Evolutionary conservation across 2,329 filamentous ascomycete species (phyloP).

Genomic region (Chrysoporthe austroafricana): DNA sequence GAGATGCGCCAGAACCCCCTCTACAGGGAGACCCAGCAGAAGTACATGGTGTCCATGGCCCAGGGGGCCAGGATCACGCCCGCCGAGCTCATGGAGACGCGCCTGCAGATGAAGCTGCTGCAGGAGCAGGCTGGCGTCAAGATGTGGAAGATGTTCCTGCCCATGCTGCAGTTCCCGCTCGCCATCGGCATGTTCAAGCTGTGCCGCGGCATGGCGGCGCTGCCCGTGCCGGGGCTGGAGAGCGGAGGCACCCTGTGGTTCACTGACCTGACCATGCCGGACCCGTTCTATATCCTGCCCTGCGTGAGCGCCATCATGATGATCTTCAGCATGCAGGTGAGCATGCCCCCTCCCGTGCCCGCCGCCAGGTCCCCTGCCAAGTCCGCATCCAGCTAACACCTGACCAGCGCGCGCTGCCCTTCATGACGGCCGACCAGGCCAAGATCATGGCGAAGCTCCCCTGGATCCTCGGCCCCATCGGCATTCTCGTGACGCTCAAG

Average conservation of each 20-base stretch:
- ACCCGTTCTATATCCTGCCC: constrained; percentile 81
- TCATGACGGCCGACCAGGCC: constrained; percentile 39
- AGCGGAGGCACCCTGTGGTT: constrained; percentile 78
- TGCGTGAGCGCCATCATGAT: constrained; percentile 59
- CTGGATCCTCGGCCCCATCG: constrained; percentile 40
- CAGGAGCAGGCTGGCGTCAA: constrained; percentile 60
- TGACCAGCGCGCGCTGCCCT: constrained; percentile 38
- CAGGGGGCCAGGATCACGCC: constrained; percentile 48
- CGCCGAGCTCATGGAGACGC: constrained; percentile 48
- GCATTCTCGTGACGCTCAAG: constrained; percentile 49
- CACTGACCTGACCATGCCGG: constrained; percentile 71
- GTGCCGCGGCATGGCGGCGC: constrained; percentile 69
- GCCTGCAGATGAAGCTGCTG: constrained; percentile 53
- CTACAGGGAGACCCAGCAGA: constrained; percentile 54
- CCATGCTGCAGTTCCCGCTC: constrained; percentile 65
- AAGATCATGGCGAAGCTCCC: constrained; percentile 39
- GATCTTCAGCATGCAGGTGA: constrained; percentile 62
- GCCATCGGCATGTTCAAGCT: constrained; percentile 82
- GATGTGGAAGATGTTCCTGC: constrained; percentile 53
- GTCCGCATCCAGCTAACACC: constrained; percentile 18
- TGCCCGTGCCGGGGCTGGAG: constrained; percentile 82
- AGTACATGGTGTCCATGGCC: constrained; percentile 50
- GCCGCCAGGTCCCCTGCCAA: background rate
- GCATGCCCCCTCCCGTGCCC: constrained; percentile 32
- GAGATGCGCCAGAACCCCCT: constrained; percentile 58